Conservation (phyloP, 441 rosid genomes). For the Populus hybrid region DNA sequence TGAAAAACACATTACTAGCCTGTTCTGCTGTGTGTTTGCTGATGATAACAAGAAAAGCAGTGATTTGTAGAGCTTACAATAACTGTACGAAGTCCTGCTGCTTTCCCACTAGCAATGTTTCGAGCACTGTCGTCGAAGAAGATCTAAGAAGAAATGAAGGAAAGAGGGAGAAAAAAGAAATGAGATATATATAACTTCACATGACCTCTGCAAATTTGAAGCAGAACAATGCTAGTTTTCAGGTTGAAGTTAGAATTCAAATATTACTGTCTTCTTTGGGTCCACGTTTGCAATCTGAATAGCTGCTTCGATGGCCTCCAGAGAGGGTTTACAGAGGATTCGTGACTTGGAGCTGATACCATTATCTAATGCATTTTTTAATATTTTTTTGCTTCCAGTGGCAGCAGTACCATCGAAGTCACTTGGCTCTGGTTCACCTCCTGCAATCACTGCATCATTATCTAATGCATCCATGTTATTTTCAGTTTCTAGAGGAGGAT, state of each 20-base stretch:
- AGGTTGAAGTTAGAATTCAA: not conserved
- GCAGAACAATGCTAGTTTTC: not conserved
- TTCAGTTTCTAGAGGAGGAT: conserved; percentile 29
- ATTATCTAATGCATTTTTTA: not conserved
- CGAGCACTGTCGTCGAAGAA: conserved; percentile 91
- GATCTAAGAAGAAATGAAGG: conserved; percentile 38
- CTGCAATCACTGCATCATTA: conserved; percentile 16
- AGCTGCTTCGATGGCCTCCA: conserved; percentile 62
- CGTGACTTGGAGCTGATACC: conserved; percentile 32
- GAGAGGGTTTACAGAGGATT: conserved; percentile 76
- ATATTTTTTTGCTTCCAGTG: not conserved
- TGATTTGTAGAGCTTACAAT: conserved; percentile 40
- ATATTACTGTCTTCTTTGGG: conserved; percentile 69
- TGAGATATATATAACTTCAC: not conserved
- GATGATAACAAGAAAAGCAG: not conserved
- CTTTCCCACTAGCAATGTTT: conserved; percentile 77
- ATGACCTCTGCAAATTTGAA: not conserved
- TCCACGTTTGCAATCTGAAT: conserved; percentile 66
- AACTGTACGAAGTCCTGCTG: conserved; percentile 69
- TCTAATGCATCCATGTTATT: conserved; percentile 23
- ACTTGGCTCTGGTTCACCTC: conserved; percentile 14
- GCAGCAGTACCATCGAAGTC: conserved; percentile 1
- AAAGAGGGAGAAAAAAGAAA: not conserved
- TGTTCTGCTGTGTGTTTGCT: not conserved
- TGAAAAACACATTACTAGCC: not conserved